Percentiles rank a stretch among this genome's conserved stretches.
Conservation (phyloP, 2,329 filamentous ascomycete species). For the Monosporascus sp. region DNA sequence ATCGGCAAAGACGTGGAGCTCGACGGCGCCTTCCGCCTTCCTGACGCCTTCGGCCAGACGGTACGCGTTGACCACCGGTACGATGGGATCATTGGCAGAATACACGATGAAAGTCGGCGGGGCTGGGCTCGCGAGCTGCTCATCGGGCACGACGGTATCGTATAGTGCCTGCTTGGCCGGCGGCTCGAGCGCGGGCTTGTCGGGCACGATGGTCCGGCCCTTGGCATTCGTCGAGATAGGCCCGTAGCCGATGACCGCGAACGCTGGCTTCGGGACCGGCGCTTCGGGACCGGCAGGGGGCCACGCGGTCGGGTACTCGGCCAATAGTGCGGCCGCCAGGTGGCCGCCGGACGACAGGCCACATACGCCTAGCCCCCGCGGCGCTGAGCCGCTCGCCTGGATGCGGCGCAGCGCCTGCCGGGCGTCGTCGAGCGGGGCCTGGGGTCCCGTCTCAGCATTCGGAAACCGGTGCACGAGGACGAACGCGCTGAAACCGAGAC, state of each 20-base stretch:
- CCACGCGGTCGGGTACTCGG: constrained; percentile 13
- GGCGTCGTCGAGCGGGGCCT: constrained; percentile 14
- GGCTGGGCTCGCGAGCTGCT: constrained; percentile 9
- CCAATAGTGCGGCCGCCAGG: constrained; percentile 13
- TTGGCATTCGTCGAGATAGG: constrained; percentile 18
- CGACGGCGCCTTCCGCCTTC: constrained; percentile 8
- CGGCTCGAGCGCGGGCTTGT: constrained; percentile 14
- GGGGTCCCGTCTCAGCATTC: constrained; percentile 8
- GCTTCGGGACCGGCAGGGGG: background rate
- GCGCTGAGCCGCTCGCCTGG: background rate
- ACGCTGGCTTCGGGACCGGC: constrained; percentile 7
- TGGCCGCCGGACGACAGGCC: constrained; percentile 17
- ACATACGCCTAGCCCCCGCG: constrained; percentile 7
- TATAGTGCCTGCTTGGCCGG: constrained; percentile 18
- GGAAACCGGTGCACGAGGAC: constrained; percentile 19
- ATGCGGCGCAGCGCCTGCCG: constrained; percentile 13
- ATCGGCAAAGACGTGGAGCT: constrained; percentile 15
- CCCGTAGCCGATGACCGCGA: constrained; percentile 16
- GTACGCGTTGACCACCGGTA: constrained; percentile 16
- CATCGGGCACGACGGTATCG: constrained; percentile 13
- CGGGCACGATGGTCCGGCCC: constrained; percentile 11
- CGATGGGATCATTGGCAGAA: constrained; percentile 11
- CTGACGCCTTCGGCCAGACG: constrained; percentile 11
- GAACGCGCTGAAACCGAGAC: constrained; percentile 14
- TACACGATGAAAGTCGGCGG: constrained; percentile 16